Base-by-base conservation (phyloP, 2,329 filamentous ascomycete genomes). In the Penicillium sp. region DNA sequence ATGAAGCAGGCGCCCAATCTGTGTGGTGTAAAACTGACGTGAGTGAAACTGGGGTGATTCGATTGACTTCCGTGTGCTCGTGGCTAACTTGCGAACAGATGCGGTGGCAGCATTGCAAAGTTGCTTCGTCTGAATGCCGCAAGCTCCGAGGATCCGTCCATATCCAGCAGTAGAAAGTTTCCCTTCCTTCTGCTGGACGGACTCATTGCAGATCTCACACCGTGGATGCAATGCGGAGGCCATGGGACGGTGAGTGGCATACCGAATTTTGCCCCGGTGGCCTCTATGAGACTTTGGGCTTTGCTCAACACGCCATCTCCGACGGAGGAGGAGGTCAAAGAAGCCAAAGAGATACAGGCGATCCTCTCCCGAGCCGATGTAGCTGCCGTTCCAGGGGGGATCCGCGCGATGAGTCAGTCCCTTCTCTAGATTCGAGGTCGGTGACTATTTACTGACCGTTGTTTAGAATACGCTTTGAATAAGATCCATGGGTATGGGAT, bases 241-340 rank as follows among this genome's bases (percentile, higher is more conserved):
- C 53, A 56, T 41, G 52, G 53, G 9, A 54, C 52, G 19, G 52
- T 52, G 7, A 55, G 51, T 34, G 53, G 53, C 3, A 53, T 55
- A 18, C 50, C 51, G 3, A 56, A 56, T 23, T 54, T 56, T 43
- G 51, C 50, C 7, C 53, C 53, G 2, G 32, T 35, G 16, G 47
- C 53, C n/a, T 51, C 50, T 4, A 45, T 53, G 50, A 44, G 50
- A 23, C 43, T 56, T 7, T 55, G 51, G 53, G 17, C 26, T 21
- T 40, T 56, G 16, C 47, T 54, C 21, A 55, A 51, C 23, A 36
- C 26, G 9, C 28, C 23, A 11, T 40, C 33, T 14, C 40, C 33
- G 11, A 45, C 41, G 1, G 23, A 34, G 14, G 31, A 40, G 8
- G 48, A 55, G 32, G 7, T 4, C 2, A n/a, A 17, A 10, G 52